Conservation (phyloP, 176 grass and related monocot species). For the Ensete ventricosum region DNA sequence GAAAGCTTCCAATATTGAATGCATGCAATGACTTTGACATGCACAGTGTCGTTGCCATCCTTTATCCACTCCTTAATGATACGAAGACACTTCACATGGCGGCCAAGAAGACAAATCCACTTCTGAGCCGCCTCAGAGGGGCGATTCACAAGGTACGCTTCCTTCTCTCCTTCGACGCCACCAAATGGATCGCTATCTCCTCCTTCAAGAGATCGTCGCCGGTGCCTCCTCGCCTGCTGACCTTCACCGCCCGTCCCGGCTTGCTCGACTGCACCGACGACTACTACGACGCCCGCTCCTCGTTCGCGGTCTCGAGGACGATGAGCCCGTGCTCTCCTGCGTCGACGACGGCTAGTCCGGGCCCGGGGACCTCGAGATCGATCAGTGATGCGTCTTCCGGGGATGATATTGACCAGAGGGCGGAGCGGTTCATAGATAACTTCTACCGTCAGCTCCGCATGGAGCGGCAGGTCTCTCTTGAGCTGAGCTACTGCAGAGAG, state of each 20-base stretch:
- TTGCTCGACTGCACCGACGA: constrained; percentile 31
- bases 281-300: background rate
- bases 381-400: constrained; percentile 3
- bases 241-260: constrained; percentile 32
- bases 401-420: constrained; percentile 46
- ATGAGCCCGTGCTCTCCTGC: constrained; percentile 1
- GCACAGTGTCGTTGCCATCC: no score
- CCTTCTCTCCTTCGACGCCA: constrained; percentile 53
- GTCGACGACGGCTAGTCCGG: constrained; percentile 33
- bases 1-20: no score
- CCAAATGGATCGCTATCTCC: constrained; percentile 43
- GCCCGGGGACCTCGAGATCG: constrained; percentile 12
- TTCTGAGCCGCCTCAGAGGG: constrained; percentile 35
- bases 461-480: constrained; percentile 70
- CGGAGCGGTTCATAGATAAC: constrained; percentile 47
- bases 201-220: background rate
- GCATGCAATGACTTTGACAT: no score
- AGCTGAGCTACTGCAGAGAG: constrained; percentile 39
- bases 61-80: no score
- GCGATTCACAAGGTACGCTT: constrained; percentile 52
- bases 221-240: constrained; percentile 17
- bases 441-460: constrained; percentile 56
- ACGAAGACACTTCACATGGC: background rate
- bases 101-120: background rate
- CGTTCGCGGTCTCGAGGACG: background rate